These are phyloP conservation scores for Seiridium unicorne DNA, from an alignment of 2,329 filamentous ascomycete species.

Conservation along the genomic window DNA sequence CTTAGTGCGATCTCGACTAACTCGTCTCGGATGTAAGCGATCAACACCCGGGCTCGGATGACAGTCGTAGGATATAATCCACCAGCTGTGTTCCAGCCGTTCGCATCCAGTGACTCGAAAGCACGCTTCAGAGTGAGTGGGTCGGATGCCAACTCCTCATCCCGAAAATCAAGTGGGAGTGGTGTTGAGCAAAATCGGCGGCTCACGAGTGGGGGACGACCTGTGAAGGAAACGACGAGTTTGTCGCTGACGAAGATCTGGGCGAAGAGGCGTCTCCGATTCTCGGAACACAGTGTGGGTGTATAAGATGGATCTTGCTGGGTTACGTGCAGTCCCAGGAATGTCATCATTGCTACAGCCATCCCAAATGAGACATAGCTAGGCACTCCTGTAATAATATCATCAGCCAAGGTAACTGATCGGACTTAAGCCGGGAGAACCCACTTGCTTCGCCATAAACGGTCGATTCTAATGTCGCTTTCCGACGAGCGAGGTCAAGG, in stretches of 20 bases:
- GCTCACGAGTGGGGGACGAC: constrained; percentile 51
- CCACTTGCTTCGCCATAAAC: constrained; percentile 38
- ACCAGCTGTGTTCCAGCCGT: constrained; percentile 52
- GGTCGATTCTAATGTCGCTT: constrained; percentile 33
- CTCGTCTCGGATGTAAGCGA: constrained; percentile 51
- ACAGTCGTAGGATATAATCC: constrained; percentile 42
- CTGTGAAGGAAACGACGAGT: constrained; percentile 48
- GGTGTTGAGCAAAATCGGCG: constrained; percentile 54
- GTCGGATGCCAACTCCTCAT: constrained; percentile 44
- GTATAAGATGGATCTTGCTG: constrained; percentile 21
- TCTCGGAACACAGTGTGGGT: constrained; percentile 33
- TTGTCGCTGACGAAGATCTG: constrained; percentile 47
- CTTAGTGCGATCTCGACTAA: constrained; percentile 51
- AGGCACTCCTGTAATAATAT: constrained; percentile 24
- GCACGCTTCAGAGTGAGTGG: constrained; percentile 35
- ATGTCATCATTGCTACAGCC: constrained; percentile 32
- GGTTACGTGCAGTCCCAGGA: constrained; percentile 32
- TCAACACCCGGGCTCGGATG: constrained; percentile 41
- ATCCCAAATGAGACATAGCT: constrained; percentile 37
- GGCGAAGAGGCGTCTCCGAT: constrained; percentile 31
- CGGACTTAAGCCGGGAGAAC: constrained; percentile 11
- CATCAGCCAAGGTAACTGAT: not conserved
- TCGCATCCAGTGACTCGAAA: constrained; percentile 37
- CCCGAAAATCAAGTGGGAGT: constrained; percentile 52
- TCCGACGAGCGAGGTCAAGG: constrained; percentile 34